Evolutionary conservation across 352 stramenopile genomes (phyloP).

Genomic region (Elongisporangium senticosum): DNA sequence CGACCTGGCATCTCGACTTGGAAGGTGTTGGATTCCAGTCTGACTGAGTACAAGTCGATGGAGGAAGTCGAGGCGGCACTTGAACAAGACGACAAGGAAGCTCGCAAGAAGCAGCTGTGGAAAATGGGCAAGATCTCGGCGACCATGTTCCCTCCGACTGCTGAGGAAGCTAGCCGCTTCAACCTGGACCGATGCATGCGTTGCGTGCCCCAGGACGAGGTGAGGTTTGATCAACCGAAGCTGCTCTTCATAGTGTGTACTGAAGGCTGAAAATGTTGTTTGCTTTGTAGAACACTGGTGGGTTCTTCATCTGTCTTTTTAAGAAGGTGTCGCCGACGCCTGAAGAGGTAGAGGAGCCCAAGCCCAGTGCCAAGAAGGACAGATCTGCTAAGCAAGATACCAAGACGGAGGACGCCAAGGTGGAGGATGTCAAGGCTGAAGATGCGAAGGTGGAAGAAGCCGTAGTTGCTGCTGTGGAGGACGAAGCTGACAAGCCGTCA

Average conservation of each 20-base stretch:
- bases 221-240: slow-evolving; percentile 7
- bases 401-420: slow-evolving; percentile 12
- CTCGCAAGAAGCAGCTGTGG: slow-evolving; percentile 43
- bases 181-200: slow-evolving; percentile 94
- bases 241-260: neutral
- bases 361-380: slow-evolving; percentile 1
- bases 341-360: slow-evolving; percentile 17
- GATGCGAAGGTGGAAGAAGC: slow-evolving; percentile 19
- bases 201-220: slow-evolving; percentile 96
- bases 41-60: slow-evolving; percentile 76
- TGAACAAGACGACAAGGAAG: slow-evolving; percentile 35
- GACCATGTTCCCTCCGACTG: slow-evolving; percentile 89
- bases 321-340: slow-evolving; percentile 84
- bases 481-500: slow-evolving; percentile 13
- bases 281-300: slow-evolving; percentile 88
- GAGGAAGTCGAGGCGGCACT: slow-evolving; percentile 39
- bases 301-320: slow-evolving; percentile 98
- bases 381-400: slow-evolving; percentile 8
- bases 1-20: slow-evolving; percentile 87
- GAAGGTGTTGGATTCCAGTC: slow-evolving; percentile 90
- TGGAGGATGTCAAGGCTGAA: slow-evolving; percentile 6
- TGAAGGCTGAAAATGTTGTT: slow-evolving; percentile 3
- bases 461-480: slow-evolving; percentile 11
- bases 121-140: slow-evolving; percentile 45
- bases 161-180: slow-evolving; percentile 62